Evolutionary conservation across 2,329 filamentous ascomycete species (phyloP).

Genomic region (Diplocarpon rosae): DNA sequence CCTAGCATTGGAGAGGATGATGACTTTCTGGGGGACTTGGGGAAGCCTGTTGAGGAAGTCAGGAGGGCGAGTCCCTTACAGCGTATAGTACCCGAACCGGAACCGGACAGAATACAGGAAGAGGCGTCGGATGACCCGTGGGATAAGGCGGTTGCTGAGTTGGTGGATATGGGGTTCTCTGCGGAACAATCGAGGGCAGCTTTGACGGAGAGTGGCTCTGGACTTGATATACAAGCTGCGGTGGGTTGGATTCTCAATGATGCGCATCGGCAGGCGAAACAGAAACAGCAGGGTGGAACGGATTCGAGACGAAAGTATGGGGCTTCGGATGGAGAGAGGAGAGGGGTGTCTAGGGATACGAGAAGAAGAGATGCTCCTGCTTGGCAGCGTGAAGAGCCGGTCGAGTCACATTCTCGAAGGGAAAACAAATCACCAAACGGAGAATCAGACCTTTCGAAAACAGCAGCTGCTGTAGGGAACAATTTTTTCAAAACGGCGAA

Average conservation of each 20-base stretch:
- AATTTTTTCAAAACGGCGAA: conserved; percentile 90
- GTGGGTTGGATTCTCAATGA: conserved; percentile 86
- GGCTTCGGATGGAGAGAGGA: conserved; percentile 23
- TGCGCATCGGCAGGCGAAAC: conserved; percentile 73
- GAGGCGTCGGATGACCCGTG: conserved; percentile 44
- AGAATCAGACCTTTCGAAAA: conserved; percentile 67
- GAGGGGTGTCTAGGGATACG: conserved; percentile 15
- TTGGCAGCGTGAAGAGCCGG: conserved; percentile 51
- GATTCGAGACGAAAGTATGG: conserved; percentile 21
- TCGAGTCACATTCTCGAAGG: conserved; percentile 35
- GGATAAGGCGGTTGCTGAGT: conserved; percentile 72
- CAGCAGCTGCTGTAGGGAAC: conserved; percentile 70
- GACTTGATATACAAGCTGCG: conserved; percentile 72
- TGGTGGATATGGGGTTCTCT: conserved; percentile 92
- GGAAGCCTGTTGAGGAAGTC: conserved; percentile 53
- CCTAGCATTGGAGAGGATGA: conserved; percentile 40
- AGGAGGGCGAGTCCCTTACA: conserved; percentile 31
- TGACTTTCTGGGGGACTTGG: conserved; percentile 55
- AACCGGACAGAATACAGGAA: conserved; percentile 14
- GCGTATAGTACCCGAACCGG: conserved; percentile 13
- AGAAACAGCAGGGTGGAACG: conserved; percentile 47
- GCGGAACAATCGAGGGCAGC: conserved; percentile 73
- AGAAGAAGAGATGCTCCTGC: conserved; percentile 37
- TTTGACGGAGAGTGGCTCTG: conserved; percentile 67
- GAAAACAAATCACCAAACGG: conserved; percentile 44